Evolutionary conservation across 768 basidiomycete genomes (phyloP), one percentile per base, ranked within the genome.

Genomic region (Pulveroboletus sp.): DNA sequence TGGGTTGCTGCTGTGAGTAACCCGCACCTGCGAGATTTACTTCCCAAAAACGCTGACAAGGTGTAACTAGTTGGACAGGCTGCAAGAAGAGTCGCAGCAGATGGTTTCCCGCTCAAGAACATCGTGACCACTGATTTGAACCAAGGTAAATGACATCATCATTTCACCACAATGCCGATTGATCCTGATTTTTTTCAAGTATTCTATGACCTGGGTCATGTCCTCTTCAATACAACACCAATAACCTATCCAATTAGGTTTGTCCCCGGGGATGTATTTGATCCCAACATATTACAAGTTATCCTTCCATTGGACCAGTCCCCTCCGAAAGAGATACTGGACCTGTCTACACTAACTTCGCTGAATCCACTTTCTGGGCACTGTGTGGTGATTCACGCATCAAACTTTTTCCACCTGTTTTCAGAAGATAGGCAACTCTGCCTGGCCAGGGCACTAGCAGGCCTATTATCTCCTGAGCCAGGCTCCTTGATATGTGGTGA

Each of bases 181-280:
- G 4, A 35, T 1, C 3, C 13, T 46, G 5, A 33, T 27, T 2
- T 32, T 17, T n/a, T 33, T 39, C n/a, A 40, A 84, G 83, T 65
- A 3, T 85, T 79, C 51, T 80, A 79, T 76, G 69, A 77, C 2
- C 65, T 77, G 6, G 82, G 83, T 1, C 82, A 86, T 49, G 73
- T 76, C 28, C 69, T 87, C 15, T 88, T 85, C 71, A 76, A 63
- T 37, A 74, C 78, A 3, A 79, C 76, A 0, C 73, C 76, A 0
- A 71, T 72, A 37, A 69, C 73, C 0, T 85, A 81, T 59, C 79
- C 80, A 0, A 35, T 14, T 73, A 62, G 64, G 0, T 83, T 86
- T 60, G 49, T 86, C 26, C 57, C 71, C 1, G 85, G 84, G 1
- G 76, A 86, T 50, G 71, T 66, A 0, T 76, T 86, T 37, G 74